Evolutionary conservation across 805 yeast genomes (phyloP).

Genomic region (Candida insectorum): DNA sequence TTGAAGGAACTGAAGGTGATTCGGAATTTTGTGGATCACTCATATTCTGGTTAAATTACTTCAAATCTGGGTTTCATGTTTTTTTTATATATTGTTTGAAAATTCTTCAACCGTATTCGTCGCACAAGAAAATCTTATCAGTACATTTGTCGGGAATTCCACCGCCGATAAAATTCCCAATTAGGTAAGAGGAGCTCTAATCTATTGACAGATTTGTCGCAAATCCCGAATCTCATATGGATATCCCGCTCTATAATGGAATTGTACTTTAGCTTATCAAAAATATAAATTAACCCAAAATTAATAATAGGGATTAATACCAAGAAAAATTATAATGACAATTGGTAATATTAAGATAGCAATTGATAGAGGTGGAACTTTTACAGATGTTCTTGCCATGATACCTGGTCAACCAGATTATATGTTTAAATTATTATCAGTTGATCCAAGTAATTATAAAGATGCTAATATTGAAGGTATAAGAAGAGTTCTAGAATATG

Average conservation of each 20-base stretch:
- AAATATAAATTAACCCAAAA: background rate
- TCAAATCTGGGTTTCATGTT: too few relatives aligned
- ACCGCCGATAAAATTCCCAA: too few relatives aligned
- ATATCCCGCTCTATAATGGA: too few relatives aligned
- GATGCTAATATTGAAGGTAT: constrained; percentile 93
- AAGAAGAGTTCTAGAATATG: constrained; percentile 63
- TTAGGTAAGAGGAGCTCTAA: too few relatives aligned
- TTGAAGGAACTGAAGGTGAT: too few relatives aligned
- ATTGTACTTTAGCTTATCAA: background rate
- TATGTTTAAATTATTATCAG: constrained; percentile 73
- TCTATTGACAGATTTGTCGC: background rate
- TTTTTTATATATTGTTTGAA: too few relatives aligned
- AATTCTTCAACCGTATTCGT: too few relatives aligned
- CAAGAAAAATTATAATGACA: background rate
- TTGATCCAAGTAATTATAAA: constrained; percentile 75
- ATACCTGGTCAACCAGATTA: constrained; percentile 50
- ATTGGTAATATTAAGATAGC: constrained; percentile 5
- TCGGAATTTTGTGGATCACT: too few relatives aligned
- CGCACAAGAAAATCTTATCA: too few relatives aligned
- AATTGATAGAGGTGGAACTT: constrained; percentile 69
- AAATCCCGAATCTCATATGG: background rate
- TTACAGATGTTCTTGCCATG: constrained; percentile 62
- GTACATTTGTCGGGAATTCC: too few relatives aligned
- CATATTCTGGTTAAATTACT: too few relatives aligned
- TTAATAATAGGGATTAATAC: background rate